Percentiles rank a stretch among this genome's conserved stretches.
Conservation (phyloP, 176 grass and related monocot genomes). For the Saccharum officinarum region DNA sequence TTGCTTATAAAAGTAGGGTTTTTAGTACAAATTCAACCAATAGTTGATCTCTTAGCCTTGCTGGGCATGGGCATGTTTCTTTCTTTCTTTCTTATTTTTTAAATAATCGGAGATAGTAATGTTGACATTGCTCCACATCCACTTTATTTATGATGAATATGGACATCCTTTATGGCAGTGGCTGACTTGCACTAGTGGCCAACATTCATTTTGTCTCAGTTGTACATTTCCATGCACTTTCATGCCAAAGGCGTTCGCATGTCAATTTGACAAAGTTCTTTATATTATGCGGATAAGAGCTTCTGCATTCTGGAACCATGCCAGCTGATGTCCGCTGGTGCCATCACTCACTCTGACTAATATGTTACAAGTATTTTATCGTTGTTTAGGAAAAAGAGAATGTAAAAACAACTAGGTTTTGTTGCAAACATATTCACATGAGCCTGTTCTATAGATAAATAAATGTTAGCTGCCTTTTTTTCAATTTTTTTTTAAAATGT, state of each 20-base stretch:
- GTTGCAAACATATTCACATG: slow-evolving; percentile 18
- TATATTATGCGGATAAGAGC: neutral
- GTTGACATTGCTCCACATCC: neutral
- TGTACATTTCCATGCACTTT: neutral
- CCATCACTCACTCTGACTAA: neutral
- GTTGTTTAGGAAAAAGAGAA: neutral
- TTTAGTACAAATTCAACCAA: slow-evolving; percentile 8
- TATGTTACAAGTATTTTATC: neutral
- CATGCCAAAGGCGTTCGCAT: neutral
- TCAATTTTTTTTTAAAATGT: neutral
- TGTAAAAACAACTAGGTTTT: neutral
- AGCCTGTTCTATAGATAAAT: neutral
- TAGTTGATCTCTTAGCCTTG: neutral
- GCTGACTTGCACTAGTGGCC: neutral
- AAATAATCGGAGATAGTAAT: slow-evolving; percentile 6
- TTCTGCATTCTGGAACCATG: neutral
- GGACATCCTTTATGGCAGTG: neutral
- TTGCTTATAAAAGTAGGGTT: slow-evolving; percentile 13
- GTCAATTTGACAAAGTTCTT: slow-evolving; percentile 2
- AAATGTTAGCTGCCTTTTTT: neutral
- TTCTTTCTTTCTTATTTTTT: neutral
- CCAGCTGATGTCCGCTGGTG: neutral
- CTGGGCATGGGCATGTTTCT: neutral
- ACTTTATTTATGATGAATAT: slow-evolving; percentile 1
- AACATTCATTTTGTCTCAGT: slow-evolving; percentile 12